phyloP scores from a whole-genome alignment of 2,329 filamentous ascomycete genomes.

The Rosellinia necatrix region DNA sequence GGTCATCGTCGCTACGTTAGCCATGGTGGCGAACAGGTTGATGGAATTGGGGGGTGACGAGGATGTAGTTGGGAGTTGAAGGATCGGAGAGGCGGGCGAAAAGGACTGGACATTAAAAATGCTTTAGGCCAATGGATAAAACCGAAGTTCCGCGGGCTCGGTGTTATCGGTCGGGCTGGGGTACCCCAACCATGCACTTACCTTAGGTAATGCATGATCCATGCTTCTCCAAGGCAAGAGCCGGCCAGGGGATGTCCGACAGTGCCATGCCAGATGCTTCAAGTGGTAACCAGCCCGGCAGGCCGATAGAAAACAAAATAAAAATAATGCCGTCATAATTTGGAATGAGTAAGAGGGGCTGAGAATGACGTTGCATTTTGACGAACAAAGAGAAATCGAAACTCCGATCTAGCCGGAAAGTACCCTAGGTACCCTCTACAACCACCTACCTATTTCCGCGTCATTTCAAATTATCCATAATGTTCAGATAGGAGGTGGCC shows the following conservation, averaged over 20 bases:
- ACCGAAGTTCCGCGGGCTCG: slow-evolving; percentile 24
- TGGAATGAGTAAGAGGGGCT: slow-evolving; percentile 24
- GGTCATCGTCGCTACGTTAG: slow-evolving; percentile 67
- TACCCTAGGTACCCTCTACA: background rate
- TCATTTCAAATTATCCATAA: too few relatives aligned
- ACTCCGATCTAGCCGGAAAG: slow-evolving; percentile 23
- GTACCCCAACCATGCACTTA: background rate
- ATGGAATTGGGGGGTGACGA: slow-evolving; percentile 22
- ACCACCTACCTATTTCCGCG: too few relatives aligned
- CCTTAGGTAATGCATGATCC: background rate
- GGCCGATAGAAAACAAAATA: background rate
- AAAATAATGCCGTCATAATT: slow-evolving; percentile 30
- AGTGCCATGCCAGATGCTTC: slow-evolving; percentile 1
- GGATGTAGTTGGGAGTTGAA: slow-evolving; percentile 13
- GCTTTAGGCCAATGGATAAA: slow-evolving; percentile 17
- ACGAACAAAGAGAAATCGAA: slow-evolving; percentile 1
- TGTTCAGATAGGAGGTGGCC: too few relatives aligned
- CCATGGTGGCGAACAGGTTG: slow-evolving; percentile 52
- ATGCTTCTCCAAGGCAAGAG: too few relatives aligned
- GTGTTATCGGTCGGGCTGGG: slow-evolving; percentile 21
- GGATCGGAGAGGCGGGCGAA: slow-evolving; percentile 6
- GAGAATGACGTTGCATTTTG: slow-evolving; percentile 25
- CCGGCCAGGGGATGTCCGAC: too few relatives aligned
- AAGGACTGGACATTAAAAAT: slow-evolving; percentile 16
- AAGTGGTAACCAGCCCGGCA: background rate